These are phyloP conservation scores for Coniophora puteana DNA, from an alignment of 1,284 basidiomycete genomes.

Conservation along the genomic window DNA sequence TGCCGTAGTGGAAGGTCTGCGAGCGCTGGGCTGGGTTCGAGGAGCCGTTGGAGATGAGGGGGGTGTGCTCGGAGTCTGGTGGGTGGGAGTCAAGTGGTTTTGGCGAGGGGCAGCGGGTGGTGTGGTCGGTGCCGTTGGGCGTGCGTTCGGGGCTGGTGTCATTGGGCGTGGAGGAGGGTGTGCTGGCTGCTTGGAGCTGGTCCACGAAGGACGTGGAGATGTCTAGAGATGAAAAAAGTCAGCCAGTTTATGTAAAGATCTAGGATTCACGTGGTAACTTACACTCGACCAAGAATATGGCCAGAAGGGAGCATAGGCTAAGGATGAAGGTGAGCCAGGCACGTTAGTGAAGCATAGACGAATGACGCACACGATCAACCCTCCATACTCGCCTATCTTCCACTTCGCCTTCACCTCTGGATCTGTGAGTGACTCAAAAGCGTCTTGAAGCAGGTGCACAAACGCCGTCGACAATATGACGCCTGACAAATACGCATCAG, in stretches of 20 bases:
- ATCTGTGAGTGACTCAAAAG: constrained; percentile 56
- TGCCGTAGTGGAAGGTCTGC: constrained; percentile 18
- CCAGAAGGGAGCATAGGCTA: constrained; percentile 59
- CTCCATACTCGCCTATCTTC: constrained; percentile 52
- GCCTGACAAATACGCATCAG: constrained; percentile 32
- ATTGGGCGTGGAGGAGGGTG: constrained; percentile 37
- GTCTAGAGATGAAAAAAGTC: constrained; percentile 36
- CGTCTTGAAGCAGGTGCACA: constrained; percentile 72
- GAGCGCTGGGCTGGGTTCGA: constrained; percentile 7
- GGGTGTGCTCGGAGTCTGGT: constrained; percentile 13
- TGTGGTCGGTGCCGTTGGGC: constrained; percentile 5
- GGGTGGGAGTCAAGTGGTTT: constrained; percentile 9
- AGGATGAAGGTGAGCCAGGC: constrained; percentile 5
- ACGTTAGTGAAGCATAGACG: background rate
- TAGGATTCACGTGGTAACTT: constrained; percentile 21
- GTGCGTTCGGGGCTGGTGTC: constrained; percentile 15
- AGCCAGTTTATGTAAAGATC: background rate
- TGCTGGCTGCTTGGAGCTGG: constrained; percentile 55
- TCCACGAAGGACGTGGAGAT: constrained; percentile 72
- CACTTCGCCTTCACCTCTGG: constrained; percentile 42
- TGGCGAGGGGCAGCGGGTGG: constrained; percentile 2
- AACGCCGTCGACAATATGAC: constrained; percentile 80
- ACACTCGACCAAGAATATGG: constrained; percentile 79
- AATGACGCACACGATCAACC: constrained; percentile 63
- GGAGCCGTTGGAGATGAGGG: constrained; percentile 14